phyloP scores from a whole-genome alignment of 768 basidiomycete genomes.

The Russula ochroleuca region DNA sequence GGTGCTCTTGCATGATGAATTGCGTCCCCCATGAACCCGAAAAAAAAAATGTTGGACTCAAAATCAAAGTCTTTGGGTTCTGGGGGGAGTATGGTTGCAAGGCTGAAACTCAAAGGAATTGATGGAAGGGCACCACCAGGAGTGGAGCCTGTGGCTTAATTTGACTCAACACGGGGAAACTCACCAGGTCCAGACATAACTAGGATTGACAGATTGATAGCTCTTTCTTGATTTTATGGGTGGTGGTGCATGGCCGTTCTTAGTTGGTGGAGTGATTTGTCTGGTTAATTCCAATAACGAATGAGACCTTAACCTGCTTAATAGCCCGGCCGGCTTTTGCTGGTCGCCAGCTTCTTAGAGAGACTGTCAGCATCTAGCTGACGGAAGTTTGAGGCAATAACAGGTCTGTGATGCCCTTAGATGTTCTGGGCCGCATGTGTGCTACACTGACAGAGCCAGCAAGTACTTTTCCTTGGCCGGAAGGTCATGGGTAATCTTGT shows the following conservation, averaged over 20 bases:
- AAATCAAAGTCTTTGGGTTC: conserved; percentile 90
- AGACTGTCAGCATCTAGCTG: conserved; percentile 53
- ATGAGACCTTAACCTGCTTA: conserved; percentile 93
- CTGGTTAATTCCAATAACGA: conserved; percentile 96
- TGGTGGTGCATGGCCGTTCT: conserved; percentile 88
- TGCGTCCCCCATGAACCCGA: too few relatives aligned
- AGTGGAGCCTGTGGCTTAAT: conserved; percentile 77
- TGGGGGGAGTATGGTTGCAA: conserved; percentile 50
- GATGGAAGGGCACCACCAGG: conserved; percentile 80
- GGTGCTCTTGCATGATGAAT: too few relatives aligned
- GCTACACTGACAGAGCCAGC: conserved; percentile 88
- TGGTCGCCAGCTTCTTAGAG: conserved; percentile 71
- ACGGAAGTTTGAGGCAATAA: conserved; percentile 82
- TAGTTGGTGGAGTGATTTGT: conserved; percentile 84
- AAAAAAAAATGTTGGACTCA: too few relatives aligned
- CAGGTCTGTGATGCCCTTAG: conserved; percentile 29
- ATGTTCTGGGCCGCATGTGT: conserved; percentile 82
- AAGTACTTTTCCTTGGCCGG: conserved; percentile 73
- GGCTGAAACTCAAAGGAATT: conserved; percentile 43
- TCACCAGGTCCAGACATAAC: conserved; percentile 75
- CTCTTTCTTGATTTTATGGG: conserved; percentile 78
- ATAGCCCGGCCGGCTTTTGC: conserved; percentile 71
- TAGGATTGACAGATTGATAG: conserved; percentile 42
- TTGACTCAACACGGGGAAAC: conserved; percentile 81
- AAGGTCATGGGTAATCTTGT: conserved; percentile 75